Evolutionary conservation across 164 flowering plant genomes (phyloP).

Genomic region (Buxus sempervirens): DNA sequence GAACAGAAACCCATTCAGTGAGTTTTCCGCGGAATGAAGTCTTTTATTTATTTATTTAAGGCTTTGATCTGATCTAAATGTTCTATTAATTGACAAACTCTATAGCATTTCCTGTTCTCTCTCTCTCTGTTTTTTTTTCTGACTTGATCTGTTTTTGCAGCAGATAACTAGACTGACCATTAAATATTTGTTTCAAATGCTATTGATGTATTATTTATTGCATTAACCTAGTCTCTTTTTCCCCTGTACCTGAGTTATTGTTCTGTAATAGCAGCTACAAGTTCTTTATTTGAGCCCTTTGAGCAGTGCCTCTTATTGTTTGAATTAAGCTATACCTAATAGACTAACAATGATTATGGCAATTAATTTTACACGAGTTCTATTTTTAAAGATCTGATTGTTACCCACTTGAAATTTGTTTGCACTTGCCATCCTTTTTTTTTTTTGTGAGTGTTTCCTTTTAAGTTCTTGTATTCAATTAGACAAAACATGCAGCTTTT

Average conservation of each 20-base stretch:
- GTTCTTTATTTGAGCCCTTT: not conserved
- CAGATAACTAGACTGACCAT: too few species aligned
- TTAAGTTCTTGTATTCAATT: too few species aligned
- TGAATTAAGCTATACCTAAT: not conserved
- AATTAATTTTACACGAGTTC: not conserved
- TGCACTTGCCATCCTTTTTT: not conserved
- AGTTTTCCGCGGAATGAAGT: slow-evolving; percentile 22
- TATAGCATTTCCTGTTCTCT: not conserved
- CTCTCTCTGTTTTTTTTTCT: too few species aligned
- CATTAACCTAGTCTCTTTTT: not conserved
- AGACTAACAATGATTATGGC: not conserved
- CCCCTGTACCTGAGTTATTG: not conserved
- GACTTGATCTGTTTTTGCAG: too few species aligned
- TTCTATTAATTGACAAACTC: not conserved
- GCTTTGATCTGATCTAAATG: not conserved
- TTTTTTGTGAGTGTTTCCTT: too few species aligned
- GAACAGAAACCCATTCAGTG: slow-evolving; percentile 69
- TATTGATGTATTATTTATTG: not conserved
- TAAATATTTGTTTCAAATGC: too few species aligned
- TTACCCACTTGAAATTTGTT: not conserved
- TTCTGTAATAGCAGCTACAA: not conserved
- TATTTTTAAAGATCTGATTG: too few species aligned
- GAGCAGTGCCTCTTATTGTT: not conserved
- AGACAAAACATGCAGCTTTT: too few species aligned
- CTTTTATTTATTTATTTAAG: not conserved